These are phyloP conservation scores for Lasiosphaeriaceae sp. DNA, from an alignment of 495 filamentous ascomycete genomes.

Conservation along the genomic window DNA sequence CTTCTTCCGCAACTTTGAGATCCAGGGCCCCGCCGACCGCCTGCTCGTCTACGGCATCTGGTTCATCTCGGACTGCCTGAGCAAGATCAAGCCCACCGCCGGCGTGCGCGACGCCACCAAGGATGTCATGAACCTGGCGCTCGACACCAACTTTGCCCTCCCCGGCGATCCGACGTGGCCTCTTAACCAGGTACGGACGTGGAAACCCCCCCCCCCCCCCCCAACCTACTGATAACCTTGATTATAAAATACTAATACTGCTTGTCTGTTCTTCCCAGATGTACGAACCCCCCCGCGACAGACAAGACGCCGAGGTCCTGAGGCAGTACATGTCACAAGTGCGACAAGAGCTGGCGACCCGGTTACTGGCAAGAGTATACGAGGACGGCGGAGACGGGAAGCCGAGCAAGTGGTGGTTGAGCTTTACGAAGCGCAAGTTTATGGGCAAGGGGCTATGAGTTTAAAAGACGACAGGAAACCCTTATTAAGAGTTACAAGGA, in stretches of 20 bases:
- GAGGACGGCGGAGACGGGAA: constrained; percentile 67
- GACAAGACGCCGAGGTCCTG: constrained; percentile 83
- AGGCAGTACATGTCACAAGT: constrained; percentile 87
- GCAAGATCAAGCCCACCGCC: constrained; percentile 70
- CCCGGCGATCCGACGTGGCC: constrained; percentile 94
- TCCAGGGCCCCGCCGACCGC: constrained; percentile 92
- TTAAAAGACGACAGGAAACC: not conserved
- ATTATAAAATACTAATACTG: not conserved
- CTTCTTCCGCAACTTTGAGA: constrained; percentile 98
- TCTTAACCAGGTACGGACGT: constrained; percentile 78
- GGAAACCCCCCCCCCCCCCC: too few relatives aligned
- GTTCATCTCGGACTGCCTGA: constrained; percentile 83
- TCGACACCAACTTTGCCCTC: constrained; percentile 86
- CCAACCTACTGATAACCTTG: too few relatives aligned
- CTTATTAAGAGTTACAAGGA: not conserved
- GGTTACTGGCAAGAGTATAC: constrained; percentile 82
- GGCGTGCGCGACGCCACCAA: constrained; percentile 48
- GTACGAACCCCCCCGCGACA: constrained; percentile 67
- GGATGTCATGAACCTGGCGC: constrained; percentile 57
- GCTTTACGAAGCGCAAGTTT: constrained; percentile 97
- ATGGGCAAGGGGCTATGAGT: constrained; percentile 86
- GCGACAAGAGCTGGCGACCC: constrained; percentile 79
- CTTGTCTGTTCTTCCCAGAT: constrained; percentile 37
- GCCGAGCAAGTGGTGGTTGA: constrained; percentile 99
- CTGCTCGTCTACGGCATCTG: constrained; percentile 95